phyloP scores from a whole-genome alignment of 1,284 basidiomycete genomes.

The Ustilago shanxiensis region DNA sequence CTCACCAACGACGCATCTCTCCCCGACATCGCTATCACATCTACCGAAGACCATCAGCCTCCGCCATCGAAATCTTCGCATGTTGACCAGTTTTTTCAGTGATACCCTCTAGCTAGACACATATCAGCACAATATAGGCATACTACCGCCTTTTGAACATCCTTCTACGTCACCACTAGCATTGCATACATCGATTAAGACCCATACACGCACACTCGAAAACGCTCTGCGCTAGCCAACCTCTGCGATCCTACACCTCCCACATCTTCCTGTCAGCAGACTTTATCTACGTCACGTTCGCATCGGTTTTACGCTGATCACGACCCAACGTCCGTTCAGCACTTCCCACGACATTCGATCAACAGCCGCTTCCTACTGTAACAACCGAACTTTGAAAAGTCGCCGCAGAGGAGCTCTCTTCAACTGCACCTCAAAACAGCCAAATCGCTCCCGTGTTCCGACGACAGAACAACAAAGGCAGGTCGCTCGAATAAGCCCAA shows the following conservation, averaged over 20 bases:
- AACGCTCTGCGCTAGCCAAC: too few species aligned
- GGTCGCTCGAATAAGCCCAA: conserved; percentile 15
- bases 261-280: not conserved
- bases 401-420: conserved; percentile 5
- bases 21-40: not conserved
- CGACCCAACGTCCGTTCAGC: conserved; percentile 1
- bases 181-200: too few species aligned
- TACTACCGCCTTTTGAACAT: not conserved
- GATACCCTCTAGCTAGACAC: not conserved
- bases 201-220: too few species aligned
- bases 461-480: not conserved
- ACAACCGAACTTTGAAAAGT: not conserved
- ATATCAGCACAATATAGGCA: not conserved
- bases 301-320: not conserved
- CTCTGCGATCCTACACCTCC: not conserved
- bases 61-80: not conserved
- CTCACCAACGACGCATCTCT: not conserved
- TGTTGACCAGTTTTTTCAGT: too few species aligned
- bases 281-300: not conserved
- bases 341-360: not conserved
- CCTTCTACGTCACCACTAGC: too few species aligned
- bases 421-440: not conserved
- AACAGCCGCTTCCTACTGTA: not conserved
- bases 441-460: too few species aligned
- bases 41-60: not conserved